phyloP scores from a whole-genome alignment of 208 protist species.

The Trypanosoma boissoni region DNA sequence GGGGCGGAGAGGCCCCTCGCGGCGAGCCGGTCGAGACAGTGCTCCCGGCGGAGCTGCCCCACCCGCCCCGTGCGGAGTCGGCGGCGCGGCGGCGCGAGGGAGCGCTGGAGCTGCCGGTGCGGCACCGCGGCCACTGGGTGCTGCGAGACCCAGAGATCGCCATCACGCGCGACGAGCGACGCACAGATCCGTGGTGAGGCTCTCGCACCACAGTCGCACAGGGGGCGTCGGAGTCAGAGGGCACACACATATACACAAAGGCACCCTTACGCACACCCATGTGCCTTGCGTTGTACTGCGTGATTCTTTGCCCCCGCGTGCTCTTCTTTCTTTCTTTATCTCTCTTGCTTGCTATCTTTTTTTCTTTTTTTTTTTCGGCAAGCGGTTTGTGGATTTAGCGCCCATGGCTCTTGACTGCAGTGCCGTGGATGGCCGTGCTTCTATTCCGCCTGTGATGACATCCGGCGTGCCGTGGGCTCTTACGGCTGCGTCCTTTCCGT shows the following conservation, averaged over 20 bases:
- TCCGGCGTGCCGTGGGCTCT: slow-evolving; percentile 25
- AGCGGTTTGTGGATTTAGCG: neutral
- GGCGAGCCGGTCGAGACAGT: slow-evolving; percentile 49
- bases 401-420: too few relatives aligned
- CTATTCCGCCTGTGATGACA: slow-evolving; percentile 36
- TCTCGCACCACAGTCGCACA: neutral
- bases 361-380: slow-evolving; percentile 1
- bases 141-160: slow-evolving; percentile 85
- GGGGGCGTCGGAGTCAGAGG: too few relatives aligned
- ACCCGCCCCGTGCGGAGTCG: slow-evolving; percentile 64
- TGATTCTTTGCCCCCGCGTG: too few relatives aligned
- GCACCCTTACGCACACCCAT: neutral
- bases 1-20: slow-evolving; percentile 24
- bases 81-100: slow-evolving; percentile 33
- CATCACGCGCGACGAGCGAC: slow-evolving; percentile 70
- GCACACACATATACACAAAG: neutral
- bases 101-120: slow-evolving; percentile 48
- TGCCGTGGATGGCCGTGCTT: too few relatives aligned
- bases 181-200: slow-evolving; percentile 78
- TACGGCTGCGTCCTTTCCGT: slow-evolving; percentile 12
- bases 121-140: slow-evolving; percentile 83
- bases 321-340: neutral
- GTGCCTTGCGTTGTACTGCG: neutral
- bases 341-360: slow-evolving; percentile 8
- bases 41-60: slow-evolving; percentile 72